A percentile compares a stretch with the other conserved stretches of the same genome.
Evolutionary conservation across 345 rosid genomes (phyloP).

Genomic region (Acer saccharum): DNA sequence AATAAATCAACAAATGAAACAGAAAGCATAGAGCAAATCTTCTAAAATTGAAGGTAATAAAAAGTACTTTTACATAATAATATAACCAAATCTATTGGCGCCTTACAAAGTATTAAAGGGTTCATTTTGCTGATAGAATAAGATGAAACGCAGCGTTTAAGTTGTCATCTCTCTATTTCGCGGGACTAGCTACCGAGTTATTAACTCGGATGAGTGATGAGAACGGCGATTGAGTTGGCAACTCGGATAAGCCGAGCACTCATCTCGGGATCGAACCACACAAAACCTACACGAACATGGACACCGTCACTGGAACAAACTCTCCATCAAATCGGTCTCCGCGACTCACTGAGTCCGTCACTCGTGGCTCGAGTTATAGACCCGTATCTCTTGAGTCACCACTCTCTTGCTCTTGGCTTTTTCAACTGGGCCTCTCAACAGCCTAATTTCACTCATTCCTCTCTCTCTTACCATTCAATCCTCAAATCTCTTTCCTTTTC

Average conservation of each 20-base stretch:
- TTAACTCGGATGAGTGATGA: slow-evolving; percentile 40
- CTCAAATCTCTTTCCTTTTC: slow-evolving; percentile 69
- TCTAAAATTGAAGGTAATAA: no score
- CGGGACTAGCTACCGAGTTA: slow-evolving; percentile 30
- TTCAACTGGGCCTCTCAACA: slow-evolving; percentile 94
- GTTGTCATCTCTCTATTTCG: neutral
- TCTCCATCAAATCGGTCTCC: slow-evolving; percentile 59
- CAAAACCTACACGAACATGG: slow-evolving; percentile 58
- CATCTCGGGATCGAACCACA: slow-evolving; percentile 45
- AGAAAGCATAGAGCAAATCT: no score
- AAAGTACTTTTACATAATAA: no score
- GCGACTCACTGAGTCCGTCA: slow-evolving; percentile 52
- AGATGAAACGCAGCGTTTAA: neutral
- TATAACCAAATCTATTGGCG: no score
- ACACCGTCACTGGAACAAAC: slow-evolving; percentile 59
- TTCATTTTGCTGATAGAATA: no score
- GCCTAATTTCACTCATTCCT: slow-evolving; percentile 70
- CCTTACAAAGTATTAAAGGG: no score
- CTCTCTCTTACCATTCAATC: slow-evolving; percentile 67
- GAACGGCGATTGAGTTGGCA: slow-evolving; percentile 51
- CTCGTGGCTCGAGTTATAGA: slow-evolving; percentile 82
- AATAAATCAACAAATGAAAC: no score
- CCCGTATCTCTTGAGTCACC: slow-evolving; percentile 64
- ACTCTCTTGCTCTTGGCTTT: slow-evolving; percentile 84
- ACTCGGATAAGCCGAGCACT: slow-evolving; percentile 65